A percentile compares a stretch with the other conserved stretches of the same genome.
phyloP scores from a whole-genome alignment of 805 yeast species.

The Schwanniomyces yamadae region DNA sequence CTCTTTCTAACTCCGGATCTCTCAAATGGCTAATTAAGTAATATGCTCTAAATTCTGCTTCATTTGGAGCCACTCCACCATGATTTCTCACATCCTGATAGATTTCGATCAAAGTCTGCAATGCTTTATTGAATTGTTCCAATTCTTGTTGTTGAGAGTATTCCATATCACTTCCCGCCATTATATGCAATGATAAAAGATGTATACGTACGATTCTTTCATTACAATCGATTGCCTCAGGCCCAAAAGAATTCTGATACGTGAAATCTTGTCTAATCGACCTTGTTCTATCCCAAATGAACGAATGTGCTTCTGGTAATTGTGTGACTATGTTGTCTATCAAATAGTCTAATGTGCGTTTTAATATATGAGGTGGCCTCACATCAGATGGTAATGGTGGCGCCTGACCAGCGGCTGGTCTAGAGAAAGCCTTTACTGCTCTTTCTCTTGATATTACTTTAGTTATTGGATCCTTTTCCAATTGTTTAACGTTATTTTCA shows the following conservation, averaged over 20 bases:
- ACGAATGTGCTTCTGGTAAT: slow-evolving; percentile 83
- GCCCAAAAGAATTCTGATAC: slow-evolving; percentile 89
- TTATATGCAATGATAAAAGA: slow-evolving; percentile 72
- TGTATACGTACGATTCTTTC: slow-evolving; percentile 91
- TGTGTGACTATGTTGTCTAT: slow-evolving; percentile 60
- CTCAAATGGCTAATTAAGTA: slow-evolving; percentile 73
- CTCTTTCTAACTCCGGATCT: slow-evolving; percentile 83
- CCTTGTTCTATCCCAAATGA: slow-evolving; percentile 95
- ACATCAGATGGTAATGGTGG: slow-evolving; percentile 98
- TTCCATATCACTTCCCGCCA: slow-evolving; percentile 71
- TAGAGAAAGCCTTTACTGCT: slow-evolving; percentile 88
- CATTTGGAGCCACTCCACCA: slow-evolving; percentile 73
- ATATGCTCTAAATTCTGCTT: slow-evolving; percentile 91
- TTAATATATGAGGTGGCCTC: slow-evolving; percentile 80
- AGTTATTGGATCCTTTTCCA: slow-evolving; percentile 63
- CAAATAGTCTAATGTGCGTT: slow-evolving; percentile 66
- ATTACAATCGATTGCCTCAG: slow-evolving; percentile 90
- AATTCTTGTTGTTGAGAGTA: slow-evolving; percentile 93
- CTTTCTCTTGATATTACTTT: slow-evolving; percentile 53
- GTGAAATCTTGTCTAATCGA: slow-evolving; percentile 97
- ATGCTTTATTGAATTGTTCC: slow-evolving; percentile 88
- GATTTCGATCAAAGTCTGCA: slow-evolving; percentile 85
- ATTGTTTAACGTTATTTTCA: slow-evolving; percentile 79
- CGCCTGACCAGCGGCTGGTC: slow-evolving; percentile 98
- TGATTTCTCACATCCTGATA: slow-evolving; percentile 74